Evolutionary conservation across 768 basidiomycete genomes (phyloP).

Genomic region (Tulasnella sp.): DNA sequence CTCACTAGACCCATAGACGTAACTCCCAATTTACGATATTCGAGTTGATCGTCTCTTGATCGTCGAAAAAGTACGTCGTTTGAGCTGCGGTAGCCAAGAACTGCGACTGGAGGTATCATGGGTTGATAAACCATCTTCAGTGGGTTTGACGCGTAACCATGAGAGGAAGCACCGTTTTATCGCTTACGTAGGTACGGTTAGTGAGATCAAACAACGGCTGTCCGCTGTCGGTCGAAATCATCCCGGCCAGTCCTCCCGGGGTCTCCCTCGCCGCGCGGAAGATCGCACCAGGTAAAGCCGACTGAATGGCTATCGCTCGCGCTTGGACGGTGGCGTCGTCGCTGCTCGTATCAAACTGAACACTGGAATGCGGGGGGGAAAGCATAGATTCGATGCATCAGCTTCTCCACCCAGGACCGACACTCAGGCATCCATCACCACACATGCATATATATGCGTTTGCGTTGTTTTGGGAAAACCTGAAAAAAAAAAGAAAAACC

Average conservation of each 20-base stretch:
- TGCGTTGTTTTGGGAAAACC: too few relatives aligned
- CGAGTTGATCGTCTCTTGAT: background rate
- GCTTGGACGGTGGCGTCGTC: background rate
- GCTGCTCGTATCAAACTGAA: background rate
- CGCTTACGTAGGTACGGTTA: slow-evolving; percentile 4
- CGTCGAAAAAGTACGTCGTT: slow-evolving; percentile 8
- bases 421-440: too few relatives aligned
- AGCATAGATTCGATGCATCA: too few relatives aligned
- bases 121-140: background rate
- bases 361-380: background rate
- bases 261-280: background rate
- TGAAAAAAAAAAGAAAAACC: background rate
- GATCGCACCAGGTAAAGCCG: slow-evolving; percentile 4
- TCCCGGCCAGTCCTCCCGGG: slow-evolving; percentile 1
- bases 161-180: background rate
- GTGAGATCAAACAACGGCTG: background rate
- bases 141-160: too few relatives aligned
- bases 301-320: background rate
- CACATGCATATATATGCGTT: too few relatives aligned
- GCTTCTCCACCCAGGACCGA: too few relatives aligned
- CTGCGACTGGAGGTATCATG: background rate
- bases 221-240: background rate
- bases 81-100: slow-evolving; percentile 7
- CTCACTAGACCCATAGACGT: slow-evolving; percentile 8
- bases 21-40: background rate